Evolutionary conservation across 257 asterid species (phyloP).

Genomic region (Solanum medicagineum): DNA sequence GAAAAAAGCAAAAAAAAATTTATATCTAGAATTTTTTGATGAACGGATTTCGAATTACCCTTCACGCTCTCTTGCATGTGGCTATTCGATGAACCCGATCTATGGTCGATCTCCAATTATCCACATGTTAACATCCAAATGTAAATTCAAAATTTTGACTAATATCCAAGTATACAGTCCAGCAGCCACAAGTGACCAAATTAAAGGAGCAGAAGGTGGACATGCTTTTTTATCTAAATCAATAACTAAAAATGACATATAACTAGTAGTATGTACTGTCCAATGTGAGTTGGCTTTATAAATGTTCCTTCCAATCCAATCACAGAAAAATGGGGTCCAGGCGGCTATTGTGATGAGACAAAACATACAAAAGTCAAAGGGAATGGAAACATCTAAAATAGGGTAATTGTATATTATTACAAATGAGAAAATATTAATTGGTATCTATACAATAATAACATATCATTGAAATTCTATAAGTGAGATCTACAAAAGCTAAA

Average conservation of each 20-base stretch:
- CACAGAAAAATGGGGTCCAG: neutral
- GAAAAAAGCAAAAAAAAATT: too few relatives aligned
- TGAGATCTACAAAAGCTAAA: too few relatives aligned
- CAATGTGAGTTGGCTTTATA: neutral
- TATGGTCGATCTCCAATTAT: too few relatives aligned
- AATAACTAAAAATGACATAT: neutral
- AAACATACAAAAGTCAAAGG: neutral
- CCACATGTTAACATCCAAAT: too few relatives aligned
- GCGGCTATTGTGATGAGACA: neutral
- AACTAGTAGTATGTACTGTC: neutral
- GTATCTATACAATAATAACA: too few relatives aligned
- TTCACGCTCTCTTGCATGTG: too few relatives aligned
- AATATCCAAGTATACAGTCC: too few relatives aligned
- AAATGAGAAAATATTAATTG: neutral
- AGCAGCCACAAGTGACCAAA: neutral
- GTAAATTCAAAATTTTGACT: too few relatives aligned
- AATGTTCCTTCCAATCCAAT: neutral
- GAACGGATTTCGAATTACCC: too few relatives aligned
- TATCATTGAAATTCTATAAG: too few relatives aligned
- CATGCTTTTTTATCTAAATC: neutral
- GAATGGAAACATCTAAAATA: neutral
- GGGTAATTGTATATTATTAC: neutral
- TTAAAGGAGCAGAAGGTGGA: neutral
- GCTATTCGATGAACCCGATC: too few relatives aligned
- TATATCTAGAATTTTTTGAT: too few relatives aligned